These are phyloP conservation scores for Coemansia umbellata DNA, from an alignment of 192 early-diverging fungal genomes.

Conservation along the genomic window DNA sequence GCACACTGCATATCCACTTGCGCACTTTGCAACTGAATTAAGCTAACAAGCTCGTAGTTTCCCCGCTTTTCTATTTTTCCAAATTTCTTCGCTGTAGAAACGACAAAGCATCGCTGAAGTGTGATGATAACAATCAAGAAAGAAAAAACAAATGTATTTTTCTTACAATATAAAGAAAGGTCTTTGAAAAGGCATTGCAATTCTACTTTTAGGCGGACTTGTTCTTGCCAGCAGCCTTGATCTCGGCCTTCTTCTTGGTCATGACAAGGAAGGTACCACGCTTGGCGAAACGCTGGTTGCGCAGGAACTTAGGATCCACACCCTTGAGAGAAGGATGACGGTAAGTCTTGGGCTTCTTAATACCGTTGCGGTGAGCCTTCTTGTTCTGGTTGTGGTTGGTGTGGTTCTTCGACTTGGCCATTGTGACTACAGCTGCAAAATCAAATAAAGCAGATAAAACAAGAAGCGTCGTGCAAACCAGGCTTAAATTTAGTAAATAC, in stretches of 20 bases:
- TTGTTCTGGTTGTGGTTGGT: constrained; percentile 99
- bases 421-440: constrained; percentile 41
- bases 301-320: constrained; percentile 90
- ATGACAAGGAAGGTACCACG: constrained; percentile 39
- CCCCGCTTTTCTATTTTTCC: too few relatives aligned
- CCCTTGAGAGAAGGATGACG: constrained; percentile 90
- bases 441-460: neutral
- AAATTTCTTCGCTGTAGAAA: too few relatives aligned
- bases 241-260: constrained; percentile 37
- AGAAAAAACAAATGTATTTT: neutral
- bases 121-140: neutral
- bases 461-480: too few relatives aligned
- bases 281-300: constrained; percentile 97
- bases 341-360: constrained; percentile 93
- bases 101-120: too few relatives aligned
- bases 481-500: too few relatives aligned
- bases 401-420: constrained; percentile 98
- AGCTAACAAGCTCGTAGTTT: too few relatives aligned
- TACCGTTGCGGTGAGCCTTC: constrained; percentile 99
- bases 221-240: constrained; percentile 27
- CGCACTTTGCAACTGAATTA: too few relatives aligned
- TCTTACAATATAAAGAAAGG: neutral
- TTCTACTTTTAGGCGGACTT: constrained; percentile 18
- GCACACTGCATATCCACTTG: too few relatives aligned
- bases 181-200: neutral